Percentiles rank a stretch among this genome's conserved stretches.
Conservation (phyloP, 371 early-diverging fungal species). For the Actinomortierella wolfii region DNA sequence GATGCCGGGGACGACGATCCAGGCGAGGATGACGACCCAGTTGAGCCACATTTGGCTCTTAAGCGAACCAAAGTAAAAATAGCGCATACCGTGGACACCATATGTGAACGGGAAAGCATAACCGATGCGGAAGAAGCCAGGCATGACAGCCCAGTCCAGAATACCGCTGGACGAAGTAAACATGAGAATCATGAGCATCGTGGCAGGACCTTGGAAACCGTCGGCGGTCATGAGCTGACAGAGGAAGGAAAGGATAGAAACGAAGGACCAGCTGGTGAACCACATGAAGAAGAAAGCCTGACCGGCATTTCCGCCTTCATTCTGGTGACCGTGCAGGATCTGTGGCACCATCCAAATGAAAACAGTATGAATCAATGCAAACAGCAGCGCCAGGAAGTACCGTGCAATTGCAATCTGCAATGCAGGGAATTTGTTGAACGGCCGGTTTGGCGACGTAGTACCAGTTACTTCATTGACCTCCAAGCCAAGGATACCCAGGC, state of each 20-base stretch:
- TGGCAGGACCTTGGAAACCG: conserved; percentile 40
- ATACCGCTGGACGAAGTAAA: conserved; percentile 44
- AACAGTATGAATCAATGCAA: conserved; percentile 32
- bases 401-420: conserved; percentile 40
- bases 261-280: conserved; percentile 36
- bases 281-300: conserved; percentile 43
- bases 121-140: conserved; percentile 44
- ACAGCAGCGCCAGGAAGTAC: conserved; percentile 20
- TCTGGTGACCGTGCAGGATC: conserved; percentile 30
- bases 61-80: conserved; percentile 42
- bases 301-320: conserved; percentile 28
- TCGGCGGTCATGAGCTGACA: conserved; percentile 38
- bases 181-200: conserved; percentile 44
- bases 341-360: conserved; percentile 47
- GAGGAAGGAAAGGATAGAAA: conserved; percentile 35
- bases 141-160: conserved; percentile 30
- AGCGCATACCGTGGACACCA: conserved; percentile 30
- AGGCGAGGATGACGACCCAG: conserved; percentile 44
- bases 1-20: conserved; percentile 35
- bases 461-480: not conserved
- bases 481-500: conserved; percentile 33
- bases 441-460: not conserved
- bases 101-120: conserved; percentile 44
- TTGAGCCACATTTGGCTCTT: conserved; percentile 46
- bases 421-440: conserved; percentile 29